phyloP scores from a whole-genome alignment of 345 rosid species.

The Brassica rapa region DNA sequence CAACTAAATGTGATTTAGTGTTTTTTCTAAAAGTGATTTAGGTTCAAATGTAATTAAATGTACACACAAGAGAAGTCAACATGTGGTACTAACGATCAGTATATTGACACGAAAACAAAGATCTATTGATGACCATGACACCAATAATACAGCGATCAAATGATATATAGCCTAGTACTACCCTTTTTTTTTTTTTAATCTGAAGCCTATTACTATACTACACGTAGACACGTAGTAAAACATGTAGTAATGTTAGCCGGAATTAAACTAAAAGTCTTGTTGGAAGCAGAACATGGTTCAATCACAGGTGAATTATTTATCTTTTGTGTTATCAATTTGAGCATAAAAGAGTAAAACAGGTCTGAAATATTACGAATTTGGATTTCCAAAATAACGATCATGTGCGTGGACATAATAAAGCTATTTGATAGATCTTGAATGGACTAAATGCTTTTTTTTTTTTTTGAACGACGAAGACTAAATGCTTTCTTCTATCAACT shows the following conservation, averaged over 20 bases:
- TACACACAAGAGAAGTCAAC: constrained; percentile 26
- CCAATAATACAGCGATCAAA: background rate
- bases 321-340: background rate
- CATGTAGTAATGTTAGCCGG: background rate
- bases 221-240: background rate
- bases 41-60: constrained; percentile 21
- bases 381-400: too few relatives aligned
- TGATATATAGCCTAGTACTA: background rate
- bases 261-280: background rate
- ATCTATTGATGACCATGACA: background rate
- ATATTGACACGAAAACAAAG: constrained; percentile 7
- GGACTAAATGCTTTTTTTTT: background rate
- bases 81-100: background rate
- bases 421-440: constrained; percentile 13
- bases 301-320: background rate
- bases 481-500: background rate
- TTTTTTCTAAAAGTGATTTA: background rate
- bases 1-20: background rate
- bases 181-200: background rate
- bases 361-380: background rate
- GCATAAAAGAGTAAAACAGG: background rate
- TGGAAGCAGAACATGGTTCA: background rate
- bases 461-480: background rate
- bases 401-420: background rate
- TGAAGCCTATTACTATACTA: background rate